Evolutionary conservation across 441 rosid genomes (phyloP).

Genomic region (Erodium texanum): DNA sequence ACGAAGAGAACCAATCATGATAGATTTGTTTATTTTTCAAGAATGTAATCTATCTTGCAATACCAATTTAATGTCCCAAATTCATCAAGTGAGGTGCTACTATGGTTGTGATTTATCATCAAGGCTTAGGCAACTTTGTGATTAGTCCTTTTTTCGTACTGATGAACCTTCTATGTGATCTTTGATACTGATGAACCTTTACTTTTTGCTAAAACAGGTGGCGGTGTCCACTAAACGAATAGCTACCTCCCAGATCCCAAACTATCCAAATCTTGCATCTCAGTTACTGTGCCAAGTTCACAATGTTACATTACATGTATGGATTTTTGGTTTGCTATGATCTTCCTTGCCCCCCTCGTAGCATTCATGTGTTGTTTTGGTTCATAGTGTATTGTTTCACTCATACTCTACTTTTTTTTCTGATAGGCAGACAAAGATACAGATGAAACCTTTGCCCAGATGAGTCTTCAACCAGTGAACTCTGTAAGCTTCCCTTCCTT

Average conservation of each 20-base stretch:
- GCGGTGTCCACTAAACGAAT: conserved; percentile 85
- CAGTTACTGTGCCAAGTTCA: conserved; percentile 76
- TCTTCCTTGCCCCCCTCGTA: not conserved
- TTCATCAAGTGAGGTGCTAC: too few species aligned
- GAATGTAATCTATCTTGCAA: too few species aligned
- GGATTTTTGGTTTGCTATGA: not conserved
- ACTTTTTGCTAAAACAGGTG: conserved; percentile 39
- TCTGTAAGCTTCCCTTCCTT: not conserved
- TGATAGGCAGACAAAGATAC: conserved; percentile 87
- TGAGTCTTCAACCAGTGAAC: conserved; percentile 85
- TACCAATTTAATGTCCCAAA: too few species aligned
- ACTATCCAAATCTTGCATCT: conserved; percentile 82
- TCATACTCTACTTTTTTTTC: not conserved
- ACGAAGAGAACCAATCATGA: not conserved
- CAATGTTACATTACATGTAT: conserved; percentile 76
- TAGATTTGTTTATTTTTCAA: not conserved
- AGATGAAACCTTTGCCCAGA: conserved; percentile 90
- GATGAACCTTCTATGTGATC: not conserved
- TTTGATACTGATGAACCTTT: not conserved
- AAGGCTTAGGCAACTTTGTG: conserved; percentile 1
- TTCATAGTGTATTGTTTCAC: not conserved
- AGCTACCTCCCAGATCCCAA: conserved; percentile 53
- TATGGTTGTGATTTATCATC: not conserved
- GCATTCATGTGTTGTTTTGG: too few species aligned
- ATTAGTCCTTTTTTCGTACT: not conserved